Base-by-base conservation (phyloP, 1,139 yeast species). In the Scheffersomyces quercinus region DNA sequence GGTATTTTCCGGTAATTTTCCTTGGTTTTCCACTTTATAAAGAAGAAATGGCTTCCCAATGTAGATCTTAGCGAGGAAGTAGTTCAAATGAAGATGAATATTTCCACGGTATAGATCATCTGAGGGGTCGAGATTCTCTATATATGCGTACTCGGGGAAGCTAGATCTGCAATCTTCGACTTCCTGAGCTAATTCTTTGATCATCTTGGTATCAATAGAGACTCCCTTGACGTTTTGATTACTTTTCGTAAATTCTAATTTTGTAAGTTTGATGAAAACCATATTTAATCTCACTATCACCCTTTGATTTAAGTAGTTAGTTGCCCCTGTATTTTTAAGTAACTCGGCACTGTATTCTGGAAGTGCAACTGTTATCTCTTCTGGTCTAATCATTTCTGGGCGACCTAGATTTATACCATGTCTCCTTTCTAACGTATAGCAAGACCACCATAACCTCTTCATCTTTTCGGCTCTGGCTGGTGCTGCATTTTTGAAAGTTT, bases 11-110 rank as follows among this genome's bases (percentile, higher is more conserved):
- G 40, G 37, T 12, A 41, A 38, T 24, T 36, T 38, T 6, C 45
- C 35, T 28, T 44, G 33, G 30, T 54, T 53, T 28, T 53, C 59
- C 26, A 55, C 54, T 29, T 54, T 51, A 36, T 52, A 55, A 28
- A 54, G 39, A n/a, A 55, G 40, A 40, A 55, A 54, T 14, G 59
- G 58, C 24, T 55, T 55, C 5, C 59, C 57, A 35, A 55, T 43
- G 35, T 55, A 55, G 4, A 55, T 52, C 31, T 53, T 54, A 11
- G 55, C 57, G 30, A 55, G 41, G 36, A 50, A 54, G 37, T 51
- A 54, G 26, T 48, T 44, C 12, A 54, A 44, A 36, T 49, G 52
- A 15, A 55, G 46, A 47, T 55, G 59, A 12, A 45, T 45, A 36
- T 52, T 47, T 10, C 45, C 58, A 28, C 59, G 37, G 31, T 46